Evolutionary conservation across 495 filamentous ascomycete genomes (phyloP).

Genomic region (Neurospora sp.): DNA sequence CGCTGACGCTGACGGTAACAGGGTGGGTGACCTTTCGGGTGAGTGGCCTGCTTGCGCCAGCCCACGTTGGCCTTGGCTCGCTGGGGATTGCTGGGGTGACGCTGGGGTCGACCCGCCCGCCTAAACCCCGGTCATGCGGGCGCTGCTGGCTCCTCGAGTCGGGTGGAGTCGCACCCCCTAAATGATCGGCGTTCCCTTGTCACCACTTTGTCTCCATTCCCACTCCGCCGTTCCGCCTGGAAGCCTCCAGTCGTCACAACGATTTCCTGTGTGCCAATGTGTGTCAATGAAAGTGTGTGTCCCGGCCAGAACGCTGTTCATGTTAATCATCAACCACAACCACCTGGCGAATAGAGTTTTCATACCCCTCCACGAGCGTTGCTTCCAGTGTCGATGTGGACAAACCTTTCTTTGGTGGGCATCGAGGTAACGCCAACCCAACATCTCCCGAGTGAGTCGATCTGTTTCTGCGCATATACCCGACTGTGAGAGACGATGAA

Average conservation of each 20-base stretch:
- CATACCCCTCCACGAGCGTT: slow-evolving; percentile 30
- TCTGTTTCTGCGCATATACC: not conserved
- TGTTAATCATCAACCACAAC: slow-evolving; percentile 9
- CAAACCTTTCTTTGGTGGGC: not conserved
- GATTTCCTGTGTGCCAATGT: not conserved
- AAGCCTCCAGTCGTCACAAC: slow-evolving; percentile 1
- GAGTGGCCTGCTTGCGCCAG: not conserved
- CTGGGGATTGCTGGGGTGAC: not conserved
- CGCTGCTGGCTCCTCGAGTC: not conserved
- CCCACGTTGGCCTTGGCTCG: not conserved
- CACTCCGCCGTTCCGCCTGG: slow-evolving; percentile 1
- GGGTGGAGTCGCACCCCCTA: not conserved
- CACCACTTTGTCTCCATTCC: not conserved
- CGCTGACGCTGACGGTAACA: not conserved
- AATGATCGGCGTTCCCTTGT: slow-evolving; percentile 12
- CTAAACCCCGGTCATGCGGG: not conserved
- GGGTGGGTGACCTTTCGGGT: not conserved
- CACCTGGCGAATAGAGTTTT: slow-evolving; percentile 29
- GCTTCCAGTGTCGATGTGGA: slow-evolving; percentile 8
- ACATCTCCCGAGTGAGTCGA: not conserved
- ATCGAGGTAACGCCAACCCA: not conserved
- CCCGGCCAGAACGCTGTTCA: not conserved
- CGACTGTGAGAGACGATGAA: not conserved
- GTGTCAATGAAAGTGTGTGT: not conserved
- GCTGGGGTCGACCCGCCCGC: not conserved